Evolutionary conservation across 148 eudicot species (phyloP), one percentile per base, ranked within the genome.

Genomic region (Fagopyrum homotropicum): DNA sequence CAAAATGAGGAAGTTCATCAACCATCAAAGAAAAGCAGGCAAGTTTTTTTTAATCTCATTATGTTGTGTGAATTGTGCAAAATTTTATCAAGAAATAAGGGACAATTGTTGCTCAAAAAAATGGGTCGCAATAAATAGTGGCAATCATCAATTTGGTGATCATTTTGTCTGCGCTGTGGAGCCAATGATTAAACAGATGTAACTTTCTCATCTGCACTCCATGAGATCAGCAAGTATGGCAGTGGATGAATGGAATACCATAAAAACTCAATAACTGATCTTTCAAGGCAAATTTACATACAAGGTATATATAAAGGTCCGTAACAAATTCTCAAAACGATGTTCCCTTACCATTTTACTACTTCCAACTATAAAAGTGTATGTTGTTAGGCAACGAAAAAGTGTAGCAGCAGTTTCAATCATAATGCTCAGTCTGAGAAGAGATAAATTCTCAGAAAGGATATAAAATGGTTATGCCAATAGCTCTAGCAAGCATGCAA

Each of bases 381-480:
- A 96, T 45, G 84, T 87, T 71, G 92, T 88, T 68, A 89, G 56
- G 82, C 97, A 92, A 51, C 98, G 98, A 10, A 80, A 77, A 83
- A 96, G 85, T 30, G 99, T 96, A 75, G 97, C 91, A 69, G 80
- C 83, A 87, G 90, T 84, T 89, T 96, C 99, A 74, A 88, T 91
- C 70, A 87, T 77, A 81, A 96, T 83, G 49, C 98, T 88, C 77
- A 96, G 81, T 83, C 83, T 90, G 82, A 96, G 98, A 75, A 90
- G 92, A 75, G 93, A 86, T 84, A 90, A 73, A 79, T 87, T 90
- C 80, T 96, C 98, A 55, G 98, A 88, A 80, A 96, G 90, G 75
- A 96, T 92, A 80, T 92, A 92, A 64, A 96, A 77, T 56, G 98
- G 99, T 77, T 96, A 97, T 12, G 98, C 96, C 86, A 92, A 68